phyloP scores from a whole-genome alignment of 2,329 filamentous ascomycete species.

The Trichoderma cornu-damae region DNA sequence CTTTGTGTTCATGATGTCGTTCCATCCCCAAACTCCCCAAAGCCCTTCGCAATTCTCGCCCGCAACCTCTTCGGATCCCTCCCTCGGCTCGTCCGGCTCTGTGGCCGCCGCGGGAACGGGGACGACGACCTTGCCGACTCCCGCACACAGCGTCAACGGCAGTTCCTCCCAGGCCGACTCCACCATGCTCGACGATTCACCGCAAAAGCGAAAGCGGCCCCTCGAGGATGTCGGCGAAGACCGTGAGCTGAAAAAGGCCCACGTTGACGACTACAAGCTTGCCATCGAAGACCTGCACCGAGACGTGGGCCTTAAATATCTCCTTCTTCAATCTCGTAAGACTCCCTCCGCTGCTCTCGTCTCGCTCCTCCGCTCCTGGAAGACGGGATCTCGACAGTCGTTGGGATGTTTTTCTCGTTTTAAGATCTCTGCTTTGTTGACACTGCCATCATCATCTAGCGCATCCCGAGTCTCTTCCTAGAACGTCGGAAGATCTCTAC shows the following conservation, averaged over 20 bases:
- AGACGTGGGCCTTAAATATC: slow-evolving; percentile 63
- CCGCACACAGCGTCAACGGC: slow-evolving; percentile 59
- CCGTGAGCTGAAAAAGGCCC: slow-evolving; percentile 56
- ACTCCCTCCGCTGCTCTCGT: slow-evolving; percentile 43
- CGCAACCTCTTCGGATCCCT: slow-evolving; percentile 48
- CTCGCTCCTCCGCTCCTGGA: slow-evolving; percentile 24
- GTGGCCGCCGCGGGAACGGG: slow-evolving; percentile 41
- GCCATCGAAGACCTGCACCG: slow-evolving; percentile 61
- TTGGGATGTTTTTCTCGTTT: slow-evolving; percentile 25
- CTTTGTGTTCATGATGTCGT: slow-evolving; percentile 50
- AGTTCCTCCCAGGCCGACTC: slow-evolving; percentile 43
- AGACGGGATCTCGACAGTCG: slow-evolving; percentile 27
- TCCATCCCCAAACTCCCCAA: slow-evolving; percentile 63
- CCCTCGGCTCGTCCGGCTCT: slow-evolving; percentile 47
- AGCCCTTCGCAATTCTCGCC: slow-evolving; percentile 60
- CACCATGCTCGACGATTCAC: slow-evolving; percentile 48
- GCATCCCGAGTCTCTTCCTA: slow-evolving; percentile 45
- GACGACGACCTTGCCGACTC: slow-evolving; percentile 53
- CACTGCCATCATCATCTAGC: slow-evolving; percentile 41
- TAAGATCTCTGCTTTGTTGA: slow-evolving; percentile 40
- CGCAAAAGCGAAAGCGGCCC: slow-evolving; percentile 58
- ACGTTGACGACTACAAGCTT: slow-evolving; percentile 56
- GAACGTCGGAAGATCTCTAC: slow-evolving; percentile 53
- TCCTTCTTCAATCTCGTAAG: slow-evolving; percentile 64
- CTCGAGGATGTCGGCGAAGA: slow-evolving; percentile 52